Evolutionary conservation across 2,329 filamentous ascomycete genomes (phyloP).

Genomic region (Ophiostoma ulmi): DNA sequence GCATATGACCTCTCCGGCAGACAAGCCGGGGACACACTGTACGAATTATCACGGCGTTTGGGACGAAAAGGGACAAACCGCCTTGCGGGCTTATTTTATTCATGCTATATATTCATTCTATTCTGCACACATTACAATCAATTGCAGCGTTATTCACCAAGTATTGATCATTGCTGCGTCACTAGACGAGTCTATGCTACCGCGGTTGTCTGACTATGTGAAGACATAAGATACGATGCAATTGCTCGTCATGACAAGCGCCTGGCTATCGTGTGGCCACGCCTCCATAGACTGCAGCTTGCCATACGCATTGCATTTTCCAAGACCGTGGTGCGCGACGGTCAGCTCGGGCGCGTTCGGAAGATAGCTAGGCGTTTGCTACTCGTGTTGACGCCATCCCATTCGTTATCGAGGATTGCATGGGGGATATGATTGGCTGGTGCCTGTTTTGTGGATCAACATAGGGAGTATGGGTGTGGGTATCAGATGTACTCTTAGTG

Average conservation of each 20-base stretch:
- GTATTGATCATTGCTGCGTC: background rate
- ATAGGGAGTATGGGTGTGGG: background rate
- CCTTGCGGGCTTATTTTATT: background rate
- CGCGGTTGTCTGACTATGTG: no score
- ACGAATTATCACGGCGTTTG: slow-evolving; percentile 17
- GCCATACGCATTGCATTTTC: slow-evolving; percentile 24
- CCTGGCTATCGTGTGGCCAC: background rate
- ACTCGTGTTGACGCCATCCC: slow-evolving; percentile 40
- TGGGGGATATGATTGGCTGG: slow-evolving; percentile 18
- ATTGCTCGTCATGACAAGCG: background rate
- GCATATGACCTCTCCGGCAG: slow-evolving; percentile 10
- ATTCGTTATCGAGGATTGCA: slow-evolving; percentile 35
- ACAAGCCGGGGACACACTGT: slow-evolving; percentile 7
- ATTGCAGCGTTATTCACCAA: background rate
- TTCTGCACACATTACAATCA: background rate
- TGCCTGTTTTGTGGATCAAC: background rate
- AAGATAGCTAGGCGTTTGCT: background rate
- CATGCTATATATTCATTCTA: slow-evolving; percentile 6
- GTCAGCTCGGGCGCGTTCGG: slow-evolving; percentile 19
- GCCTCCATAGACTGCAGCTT: background rate
- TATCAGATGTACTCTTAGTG: no score
- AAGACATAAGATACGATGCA: background rate
- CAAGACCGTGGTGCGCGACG: background rate
- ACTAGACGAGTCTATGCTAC: background rate
- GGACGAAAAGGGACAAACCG: slow-evolving; percentile 6